These are phyloP conservation scores for Fusarium foetens DNA, from an alignment of 2,329 filamentous ascomycete genomes.

Conservation along the genomic window DNA sequence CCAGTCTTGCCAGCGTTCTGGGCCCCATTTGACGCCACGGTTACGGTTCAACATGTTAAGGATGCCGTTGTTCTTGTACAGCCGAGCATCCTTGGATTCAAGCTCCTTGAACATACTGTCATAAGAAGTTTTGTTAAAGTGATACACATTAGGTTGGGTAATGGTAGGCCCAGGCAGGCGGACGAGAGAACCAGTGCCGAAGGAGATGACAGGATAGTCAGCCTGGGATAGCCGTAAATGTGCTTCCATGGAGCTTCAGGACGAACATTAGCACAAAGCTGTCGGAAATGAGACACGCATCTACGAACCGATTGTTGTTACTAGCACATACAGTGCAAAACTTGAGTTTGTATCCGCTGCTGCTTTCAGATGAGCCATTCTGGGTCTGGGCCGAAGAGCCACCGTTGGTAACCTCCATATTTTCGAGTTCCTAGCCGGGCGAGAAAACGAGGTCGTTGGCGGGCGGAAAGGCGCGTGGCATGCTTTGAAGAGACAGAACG, in stretches of 20 bases:
- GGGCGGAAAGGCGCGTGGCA: conserved; percentile 33
- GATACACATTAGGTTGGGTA: conserved; percentile 94
- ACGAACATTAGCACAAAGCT: conserved; percentile 3
- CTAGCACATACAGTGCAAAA: conserved; percentile 99
- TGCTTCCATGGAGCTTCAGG: conserved; percentile 81
- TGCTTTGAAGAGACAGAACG: conserved; percentile 25
- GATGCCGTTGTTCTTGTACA: conserved; percentile 93
- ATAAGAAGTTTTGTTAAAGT: conserved; percentile 97
- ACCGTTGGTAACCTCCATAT: conserved; percentile 58
- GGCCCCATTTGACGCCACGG: conserved; percentile 90
- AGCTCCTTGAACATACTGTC: conserved; percentile 94
- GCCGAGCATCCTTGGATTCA: conserved; percentile 80
- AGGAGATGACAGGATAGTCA: conserved; percentile 95
- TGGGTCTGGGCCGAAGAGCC: conserved; percentile 47
- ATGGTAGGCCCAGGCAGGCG: conserved; percentile 92
- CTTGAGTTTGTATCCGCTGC: conserved; percentile 83
- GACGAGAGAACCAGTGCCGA: conserved; percentile 94
- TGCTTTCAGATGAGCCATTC: conserved; percentile 58
- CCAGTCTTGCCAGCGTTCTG: conserved; percentile 99
- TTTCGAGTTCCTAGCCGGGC: conserved; percentile 31
- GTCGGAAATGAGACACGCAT: background rate
- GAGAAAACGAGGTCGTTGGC: conserved; percentile 28
- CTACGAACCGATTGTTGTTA: conserved; percentile 88
- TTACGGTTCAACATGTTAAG: conserved; percentile 97
- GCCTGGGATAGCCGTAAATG: conserved; percentile 90